Base-by-base conservation (phyloP, 164 flowering plant genomes). In the Vitis labrusca region DNA sequence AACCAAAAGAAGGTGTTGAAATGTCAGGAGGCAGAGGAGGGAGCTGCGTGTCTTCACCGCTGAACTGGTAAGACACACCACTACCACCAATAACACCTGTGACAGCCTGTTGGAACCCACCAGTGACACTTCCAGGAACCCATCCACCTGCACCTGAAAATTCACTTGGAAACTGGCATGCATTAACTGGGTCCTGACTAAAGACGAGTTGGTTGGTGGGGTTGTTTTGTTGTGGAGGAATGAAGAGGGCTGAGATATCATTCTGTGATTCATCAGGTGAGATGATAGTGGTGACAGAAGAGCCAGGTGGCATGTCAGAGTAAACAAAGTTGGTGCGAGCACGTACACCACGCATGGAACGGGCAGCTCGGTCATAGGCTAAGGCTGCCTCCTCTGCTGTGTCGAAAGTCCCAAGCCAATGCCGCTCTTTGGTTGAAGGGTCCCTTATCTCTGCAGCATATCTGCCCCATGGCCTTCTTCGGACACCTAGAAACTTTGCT, bases 261-360 rank as follows among this genome's bases (percentile, higher is more conserved):
- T 71, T 77, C 16, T 50, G 64, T 5, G 81, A 47, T 50, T 77
- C 76, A 29, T 80, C 81, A 3, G 83, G 84, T 15, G 82, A 81
- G 61, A 76, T 8, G 15, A 81, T 78, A 64, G 80, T 68, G 70
- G 84, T 81, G 72, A 81, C 82, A 5, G 81, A 76, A 32, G 80
- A 73, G 54, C 77, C 80, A 1, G 78, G 66, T 9, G 82, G 82
- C 76, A 68, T 76, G 70, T 81, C 84, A 5, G 82, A 68, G 76
- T 81, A 81, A 57, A 81, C 74, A 56, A 78, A 81, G 79, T 81
- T 81, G 72, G 84, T 81, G 61, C 84, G 79, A 15, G 80, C 82
- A 6, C 80, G 77, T 3, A 80, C 56, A 55, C 80, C 83, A 8
- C 83, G 78, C 76, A 80, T 80, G 70, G 78, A 74, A 58, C 83